These are phyloP conservation scores for Anthracocystis panici-leucophaei DNA, from an alignment of 1,284 basidiomycete species.

Conservation along the genomic window DNA sequence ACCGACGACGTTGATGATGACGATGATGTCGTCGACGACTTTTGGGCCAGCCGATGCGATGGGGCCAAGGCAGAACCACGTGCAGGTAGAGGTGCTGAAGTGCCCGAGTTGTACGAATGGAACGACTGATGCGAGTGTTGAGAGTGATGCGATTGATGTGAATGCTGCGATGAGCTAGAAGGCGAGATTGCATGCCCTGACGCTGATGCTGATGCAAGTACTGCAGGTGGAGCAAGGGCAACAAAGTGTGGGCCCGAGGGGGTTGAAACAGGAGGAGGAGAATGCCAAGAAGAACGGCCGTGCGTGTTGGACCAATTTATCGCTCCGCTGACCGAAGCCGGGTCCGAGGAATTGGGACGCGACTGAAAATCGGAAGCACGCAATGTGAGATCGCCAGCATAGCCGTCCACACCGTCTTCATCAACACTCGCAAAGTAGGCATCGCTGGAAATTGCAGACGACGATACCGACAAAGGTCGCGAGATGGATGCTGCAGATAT, in stretches of 20 bases:
- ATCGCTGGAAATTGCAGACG: constrained; percentile 39
- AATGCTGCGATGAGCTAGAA: constrained; percentile 22
- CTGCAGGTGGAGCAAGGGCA: constrained; percentile 24
- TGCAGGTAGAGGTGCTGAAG: constrained; percentile 8
- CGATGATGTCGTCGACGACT: not conserved
- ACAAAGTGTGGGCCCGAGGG: constrained; percentile 19
- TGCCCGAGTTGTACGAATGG: constrained; percentile 5
- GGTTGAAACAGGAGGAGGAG: constrained; percentile 9
- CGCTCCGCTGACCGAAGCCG: constrained; percentile 11
- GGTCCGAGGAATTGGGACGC: constrained; percentile 37
- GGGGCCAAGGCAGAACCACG: constrained; percentile 5
- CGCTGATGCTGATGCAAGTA: not conserved
- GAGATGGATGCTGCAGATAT: constrained; percentile 35
- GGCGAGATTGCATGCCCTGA: not conserved
- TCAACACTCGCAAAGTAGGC: constrained; percentile 1
- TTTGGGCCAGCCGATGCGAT: constrained; percentile 16
- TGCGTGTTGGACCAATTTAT: constrained; percentile 11
- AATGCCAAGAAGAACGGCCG: constrained; percentile 18
- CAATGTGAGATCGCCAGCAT: constrained; percentile 26
- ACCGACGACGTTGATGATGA: not conserved
- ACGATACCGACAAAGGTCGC: constrained; percentile 40
- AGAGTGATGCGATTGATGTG: constrained; percentile 12
- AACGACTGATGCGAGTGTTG: not conserved
- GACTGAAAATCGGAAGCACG: constrained; percentile 29
- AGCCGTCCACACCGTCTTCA: constrained; percentile 10